Evolutionary conservation across 2,329 filamentous ascomycete species (phyloP).

Genomic region (Pseudogymnoascus sp.): DNA sequence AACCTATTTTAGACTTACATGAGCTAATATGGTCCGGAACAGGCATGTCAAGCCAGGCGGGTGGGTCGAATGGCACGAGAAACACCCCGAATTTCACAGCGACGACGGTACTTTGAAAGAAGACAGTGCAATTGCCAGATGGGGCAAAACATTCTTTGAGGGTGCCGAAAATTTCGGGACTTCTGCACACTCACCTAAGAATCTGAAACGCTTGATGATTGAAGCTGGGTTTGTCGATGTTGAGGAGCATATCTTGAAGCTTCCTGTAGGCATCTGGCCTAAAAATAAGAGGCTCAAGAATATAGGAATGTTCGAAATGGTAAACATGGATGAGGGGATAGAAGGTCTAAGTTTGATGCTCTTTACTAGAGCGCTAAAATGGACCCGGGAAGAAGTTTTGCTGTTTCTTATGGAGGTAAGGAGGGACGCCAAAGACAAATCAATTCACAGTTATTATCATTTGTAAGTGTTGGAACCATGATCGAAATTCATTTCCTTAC

Average conservation of each 20-base stretch:
- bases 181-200: neutral
- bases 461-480: neutral
- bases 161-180: conserved; percentile 31
- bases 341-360: neutral
- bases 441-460: neutral
- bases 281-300: conserved; percentile 37
- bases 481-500: neutral
- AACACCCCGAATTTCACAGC: neutral
- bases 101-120: conserved; percentile 12
- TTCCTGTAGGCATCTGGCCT: conserved; percentile 42
- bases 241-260: conserved; percentile 32
- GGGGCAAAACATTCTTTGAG: conserved; percentile 29
- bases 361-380: neutral
- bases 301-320: conserved; percentile 26
- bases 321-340: neutral
- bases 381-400: neutral
- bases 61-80: conserved; percentile 7
- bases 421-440: neutral
- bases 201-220: neutral
- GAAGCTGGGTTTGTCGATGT: conserved; percentile 36
- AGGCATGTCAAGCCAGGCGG: neutral
- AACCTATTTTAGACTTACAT: neutral
- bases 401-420: neutral
- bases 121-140: conserved; percentile 16
- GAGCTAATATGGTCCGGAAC: neutral